Conservation (phyloP, 2,329 filamentous ascomycete genomes). For the Epichloe festucae region DNA sequence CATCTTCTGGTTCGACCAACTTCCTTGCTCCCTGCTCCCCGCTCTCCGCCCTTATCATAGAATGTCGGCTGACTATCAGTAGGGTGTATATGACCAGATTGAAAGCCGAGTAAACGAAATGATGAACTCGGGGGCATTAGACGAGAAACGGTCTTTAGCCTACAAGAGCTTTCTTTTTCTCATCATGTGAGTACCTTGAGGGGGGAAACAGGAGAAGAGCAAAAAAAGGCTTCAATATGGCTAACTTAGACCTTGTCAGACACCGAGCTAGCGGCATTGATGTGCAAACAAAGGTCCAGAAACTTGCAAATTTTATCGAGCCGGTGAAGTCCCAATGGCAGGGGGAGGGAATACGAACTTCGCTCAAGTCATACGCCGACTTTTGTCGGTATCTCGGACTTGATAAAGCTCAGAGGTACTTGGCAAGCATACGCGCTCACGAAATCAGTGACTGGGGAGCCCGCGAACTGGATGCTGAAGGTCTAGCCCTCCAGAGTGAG, state of each 20-base stretch:
- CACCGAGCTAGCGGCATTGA: constrained; percentile 73
- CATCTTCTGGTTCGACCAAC: constrained; percentile 54
- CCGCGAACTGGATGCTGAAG: constrained; percentile 64
- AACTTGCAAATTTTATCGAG: constrained; percentile 65
- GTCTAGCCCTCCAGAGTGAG: constrained; percentile 62
- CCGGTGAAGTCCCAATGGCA: constrained; percentile 75
- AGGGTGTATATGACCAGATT: constrained; percentile 78
- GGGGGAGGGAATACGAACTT: constrained; percentile 50
- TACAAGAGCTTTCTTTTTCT: constrained; percentile 88
- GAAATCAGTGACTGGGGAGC: constrained; percentile 73
- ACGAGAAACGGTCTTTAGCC: constrained; percentile 74
- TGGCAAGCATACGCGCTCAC: constrained; percentile 60
- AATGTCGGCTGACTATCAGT: background rate
- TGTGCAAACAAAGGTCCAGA: constrained; percentile 52
- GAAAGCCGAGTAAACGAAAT: constrained; percentile 74
- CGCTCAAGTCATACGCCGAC: constrained; percentile 59
- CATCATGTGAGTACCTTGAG: constrained; percentile 49
- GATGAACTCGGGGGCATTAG: constrained; percentile 55
- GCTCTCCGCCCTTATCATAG: background rate
- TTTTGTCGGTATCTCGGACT: constrained; percentile 75
- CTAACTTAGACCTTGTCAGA: constrained; percentile 25
- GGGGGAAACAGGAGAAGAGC: background rate
- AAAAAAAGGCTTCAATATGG: background rate
- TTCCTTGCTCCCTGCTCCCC: too few species aligned
- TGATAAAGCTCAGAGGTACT: constrained; percentile 67